A percentile compares a stretch with the other conserved stretches of the same genome.
These are phyloP conservation scores for Gryganskiella cystojenkinii DNA, from an alignment of 192 early-diverging fungal genomes.

Conservation along the genomic window DNA sequence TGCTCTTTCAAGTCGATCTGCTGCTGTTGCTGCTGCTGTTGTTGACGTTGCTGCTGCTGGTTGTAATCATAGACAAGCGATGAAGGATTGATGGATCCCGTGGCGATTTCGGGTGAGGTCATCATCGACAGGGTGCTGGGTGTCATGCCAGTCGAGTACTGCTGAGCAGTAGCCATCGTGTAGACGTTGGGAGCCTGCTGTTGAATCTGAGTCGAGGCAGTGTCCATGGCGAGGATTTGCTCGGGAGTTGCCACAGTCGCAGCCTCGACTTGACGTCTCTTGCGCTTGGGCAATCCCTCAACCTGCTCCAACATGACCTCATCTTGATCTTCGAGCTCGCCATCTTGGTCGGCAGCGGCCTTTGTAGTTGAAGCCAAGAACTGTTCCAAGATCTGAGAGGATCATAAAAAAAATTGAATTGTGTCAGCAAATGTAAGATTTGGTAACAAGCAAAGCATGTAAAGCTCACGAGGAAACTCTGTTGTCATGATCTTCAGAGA, in stretches of 20 bases:
- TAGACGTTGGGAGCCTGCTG: neutral
- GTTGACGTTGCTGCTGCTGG: constrained; percentile 5
- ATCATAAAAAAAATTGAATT: neutral
- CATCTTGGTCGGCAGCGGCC: constrained; percentile 42
- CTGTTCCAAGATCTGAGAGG: constrained; percentile 52
- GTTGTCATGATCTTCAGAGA: no score
- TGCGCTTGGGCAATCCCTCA: constrained; percentile 7
- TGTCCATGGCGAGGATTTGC: no score
- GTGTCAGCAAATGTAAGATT: no score
- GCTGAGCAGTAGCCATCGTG: constrained; percentile 1
- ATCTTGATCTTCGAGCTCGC: constrained; percentile 4
- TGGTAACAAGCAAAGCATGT: neutral
- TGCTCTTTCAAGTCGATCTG: constrained; percentile 34
- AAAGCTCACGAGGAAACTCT: no score
- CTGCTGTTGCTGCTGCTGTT: constrained; percentile 9
- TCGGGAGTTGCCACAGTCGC: neutral
- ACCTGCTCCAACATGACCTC: constrained; percentile 6
- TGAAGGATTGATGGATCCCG: neutral
- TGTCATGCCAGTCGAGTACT: constrained; percentile 7
- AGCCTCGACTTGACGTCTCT: constrained; percentile 33
- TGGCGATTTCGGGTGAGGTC: constrained; percentile 7
- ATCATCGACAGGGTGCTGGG: constrained; percentile 34
- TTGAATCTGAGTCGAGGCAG: neutral
- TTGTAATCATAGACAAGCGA: constrained; percentile 5
- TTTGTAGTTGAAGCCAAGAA: constrained; percentile 36